phyloP scores from a whole-genome alignment of 495 filamentous ascomycete genomes.

The Pyrenopolyporus hunteri region DNA sequence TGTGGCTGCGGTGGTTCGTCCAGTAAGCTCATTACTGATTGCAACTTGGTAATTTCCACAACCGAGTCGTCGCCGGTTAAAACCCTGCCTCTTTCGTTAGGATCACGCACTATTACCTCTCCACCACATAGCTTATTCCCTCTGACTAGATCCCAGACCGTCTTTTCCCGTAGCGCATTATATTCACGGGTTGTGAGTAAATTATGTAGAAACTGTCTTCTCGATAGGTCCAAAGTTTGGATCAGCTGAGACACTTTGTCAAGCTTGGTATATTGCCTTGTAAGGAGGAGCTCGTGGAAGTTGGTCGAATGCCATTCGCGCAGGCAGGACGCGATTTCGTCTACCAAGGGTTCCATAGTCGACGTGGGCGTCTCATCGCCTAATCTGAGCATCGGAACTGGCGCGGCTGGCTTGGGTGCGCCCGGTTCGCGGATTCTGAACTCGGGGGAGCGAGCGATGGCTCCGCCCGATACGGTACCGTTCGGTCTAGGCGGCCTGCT shows the following conservation, averaged over 20 bases:
- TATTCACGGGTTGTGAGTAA: constrained; percentile 89
- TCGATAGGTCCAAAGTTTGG: constrained; percentile 75
- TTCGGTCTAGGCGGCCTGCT: constrained; percentile 34
- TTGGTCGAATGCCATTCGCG: constrained; percentile 98
- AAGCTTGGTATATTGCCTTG: constrained; percentile 76
- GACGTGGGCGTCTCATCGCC: constrained; percentile 95
- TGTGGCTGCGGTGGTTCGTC: constrained; percentile 72
- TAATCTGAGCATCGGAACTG: constrained; percentile 96
- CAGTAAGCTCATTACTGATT: constrained; percentile 94
- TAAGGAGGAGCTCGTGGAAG: constrained; percentile 89
- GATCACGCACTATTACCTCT: constrained; percentile 93
- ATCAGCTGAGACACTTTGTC: constrained; percentile 83
- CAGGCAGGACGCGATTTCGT: constrained; percentile 95
- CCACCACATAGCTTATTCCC: constrained; percentile 92
- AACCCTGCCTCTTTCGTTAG: constrained; percentile 78
- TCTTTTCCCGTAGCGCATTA: constrained; percentile 73
- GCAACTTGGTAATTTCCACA: constrained; percentile 86
- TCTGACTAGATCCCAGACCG: constrained; percentile 91
- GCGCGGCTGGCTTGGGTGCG: constrained; percentile 80
- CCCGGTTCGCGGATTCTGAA: constrained; percentile 57
- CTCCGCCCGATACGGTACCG: constrained; percentile 28
- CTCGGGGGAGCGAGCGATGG: constrained; percentile 3
- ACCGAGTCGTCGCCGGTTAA: constrained; percentile 92
- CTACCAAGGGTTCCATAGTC: constrained; percentile 86
- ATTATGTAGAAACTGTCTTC: constrained; percentile 90